Conservation (phyloP, 768 basidiomycete genomes). For the Trametes sanguinea region DNA sequence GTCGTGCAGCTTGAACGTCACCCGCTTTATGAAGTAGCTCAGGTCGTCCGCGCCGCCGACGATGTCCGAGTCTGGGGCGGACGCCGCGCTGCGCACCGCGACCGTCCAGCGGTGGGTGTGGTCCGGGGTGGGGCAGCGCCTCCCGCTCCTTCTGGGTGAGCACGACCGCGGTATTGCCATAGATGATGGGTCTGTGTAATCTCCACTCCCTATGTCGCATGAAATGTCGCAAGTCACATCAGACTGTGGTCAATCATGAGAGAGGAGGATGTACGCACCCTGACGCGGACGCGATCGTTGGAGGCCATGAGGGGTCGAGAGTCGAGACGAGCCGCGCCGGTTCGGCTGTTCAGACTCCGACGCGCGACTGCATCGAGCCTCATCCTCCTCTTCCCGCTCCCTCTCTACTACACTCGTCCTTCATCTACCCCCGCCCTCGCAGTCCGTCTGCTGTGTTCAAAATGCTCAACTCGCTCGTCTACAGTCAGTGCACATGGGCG, state of each 20-base stretch:
- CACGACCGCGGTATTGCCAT: slow-evolving; percentile 89
- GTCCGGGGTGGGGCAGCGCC: slow-evolving; percentile 53
- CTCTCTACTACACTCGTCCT: slow-evolving; percentile 23
- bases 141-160: slow-evolving; percentile 74
- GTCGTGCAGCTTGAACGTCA: slow-evolving; percentile 97
- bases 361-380: slow-evolving; percentile 15
- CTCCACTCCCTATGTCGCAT: slow-evolving; percentile 65
- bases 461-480: slow-evolving; percentile 65
- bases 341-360: slow-evolving; percentile 37
- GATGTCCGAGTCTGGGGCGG: slow-evolving; percentile 66
- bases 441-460: slow-evolving; percentile 36
- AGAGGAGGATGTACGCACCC: slow-evolving; percentile 49
- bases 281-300: slow-evolving; percentile 77
- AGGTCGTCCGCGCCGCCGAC: slow-evolving; percentile 92
- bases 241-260: too few relatives aligned
- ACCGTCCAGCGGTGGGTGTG: slow-evolving; percentile 98
- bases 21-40: slow-evolving; percentile 90
- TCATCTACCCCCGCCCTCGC: slow-evolving; percentile 34
- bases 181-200: slow-evolving; percentile 93
- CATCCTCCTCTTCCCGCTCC: slow-evolving; percentile 11
- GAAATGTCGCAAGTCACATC: neutral
- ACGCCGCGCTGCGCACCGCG: slow-evolving; percentile 86
- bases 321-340: slow-evolving; percentile 37
- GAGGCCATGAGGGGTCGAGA: slow-evolving; percentile 42
- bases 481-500: slow-evolving; percentile 64